These are phyloP conservation scores for Porpolomopsis calyptriformis DNA, from an alignment of 768 basidiomycete species.

Conservation along the genomic window DNA sequence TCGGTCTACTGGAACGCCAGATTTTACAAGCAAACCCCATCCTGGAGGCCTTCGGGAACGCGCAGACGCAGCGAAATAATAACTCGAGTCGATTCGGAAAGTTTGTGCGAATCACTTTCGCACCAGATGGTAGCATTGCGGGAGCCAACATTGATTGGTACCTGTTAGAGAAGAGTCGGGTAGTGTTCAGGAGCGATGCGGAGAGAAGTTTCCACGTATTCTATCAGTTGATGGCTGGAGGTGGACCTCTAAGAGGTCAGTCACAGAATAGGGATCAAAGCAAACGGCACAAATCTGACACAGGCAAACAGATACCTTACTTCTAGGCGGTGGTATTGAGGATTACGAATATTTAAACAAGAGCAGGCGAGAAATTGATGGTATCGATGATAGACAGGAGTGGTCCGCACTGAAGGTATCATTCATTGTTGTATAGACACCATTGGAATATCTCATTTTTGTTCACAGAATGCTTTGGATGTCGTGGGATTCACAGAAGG, in stretches of 20 bases:
- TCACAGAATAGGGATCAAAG: background rate
- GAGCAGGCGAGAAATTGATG: slow-evolving; percentile 86
- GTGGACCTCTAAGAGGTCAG: slow-evolving; percentile 54
- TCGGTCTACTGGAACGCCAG: slow-evolving; percentile 88
- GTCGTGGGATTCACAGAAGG: slow-evolving; percentile 76
- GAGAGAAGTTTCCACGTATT: slow-evolving; percentile 97
- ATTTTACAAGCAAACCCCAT: slow-evolving; percentile 97
- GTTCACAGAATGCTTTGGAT: slow-evolving; percentile 61
- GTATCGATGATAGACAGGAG: slow-evolving; percentile 84
- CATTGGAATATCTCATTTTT: slow-evolving; percentile 1
- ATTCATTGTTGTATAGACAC: background rate
- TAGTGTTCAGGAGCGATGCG: slow-evolving; percentile 76
- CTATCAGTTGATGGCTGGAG: slow-evolving; percentile 85
- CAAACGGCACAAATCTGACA: slow-evolving; percentile 5
- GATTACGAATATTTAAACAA: slow-evolving; percentile 89
- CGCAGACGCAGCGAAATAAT: slow-evolving; percentile 96
- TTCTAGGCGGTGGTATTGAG: slow-evolving; percentile 63
- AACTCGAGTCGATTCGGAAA: slow-evolving; percentile 99
- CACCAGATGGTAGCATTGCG: slow-evolving; percentile 86
- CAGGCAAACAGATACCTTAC: slow-evolving; percentile 44
- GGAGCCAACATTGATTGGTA: slow-evolving; percentile 99
- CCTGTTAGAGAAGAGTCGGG: slow-evolving; percentile 91
- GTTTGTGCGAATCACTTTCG: slow-evolving; percentile 92
- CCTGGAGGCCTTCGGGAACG: slow-evolving; percentile 95
- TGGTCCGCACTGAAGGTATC: slow-evolving; percentile 71